Percentiles rank a stretch among this genome's conserved stretches.
Evolutionary conservation across 345 rosid genomes (phyloP).

Genomic region (Aquilaria malaccensis): DNA sequence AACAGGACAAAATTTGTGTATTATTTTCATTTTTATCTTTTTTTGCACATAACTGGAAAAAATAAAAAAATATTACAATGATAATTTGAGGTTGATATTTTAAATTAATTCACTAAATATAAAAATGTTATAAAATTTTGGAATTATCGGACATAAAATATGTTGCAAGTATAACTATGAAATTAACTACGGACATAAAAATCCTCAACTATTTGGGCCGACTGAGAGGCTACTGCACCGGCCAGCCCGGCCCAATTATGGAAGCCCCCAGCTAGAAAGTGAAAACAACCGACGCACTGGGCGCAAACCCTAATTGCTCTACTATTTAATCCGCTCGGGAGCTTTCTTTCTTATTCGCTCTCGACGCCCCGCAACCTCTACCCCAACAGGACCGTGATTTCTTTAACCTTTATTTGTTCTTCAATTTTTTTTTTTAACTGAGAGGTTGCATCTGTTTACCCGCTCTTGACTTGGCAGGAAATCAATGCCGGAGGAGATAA

Average conservation of each 20-base stretch:
- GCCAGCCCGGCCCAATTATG: neutral
- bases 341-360: neutral
- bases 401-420: neutral
- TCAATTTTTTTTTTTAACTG: neutral
- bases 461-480: constrained; percentile 22
- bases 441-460: constrained; percentile 44
- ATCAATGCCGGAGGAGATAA: constrained; percentile 31
- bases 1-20: too few species aligned
- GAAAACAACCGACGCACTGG: neutral
- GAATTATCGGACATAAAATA: too few species aligned
- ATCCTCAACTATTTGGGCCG: too few species aligned
- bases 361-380: neutral
- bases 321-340: neutral
- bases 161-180: too few species aligned
- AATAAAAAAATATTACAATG: too few species aligned
- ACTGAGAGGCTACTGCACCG: neutral
- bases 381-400: neutral
- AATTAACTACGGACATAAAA: too few species aligned
- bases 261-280: neutral
- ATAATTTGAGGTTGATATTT: too few species aligned
- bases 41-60: too few species aligned
- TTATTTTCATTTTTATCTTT: too few species aligned
- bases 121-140: too few species aligned
- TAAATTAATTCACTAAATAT: too few species aligned
- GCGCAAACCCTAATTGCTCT: neutral